phyloP scores from a whole-genome alignment of 305 asterid genomes.

The Solanum hybrid region DNA sequence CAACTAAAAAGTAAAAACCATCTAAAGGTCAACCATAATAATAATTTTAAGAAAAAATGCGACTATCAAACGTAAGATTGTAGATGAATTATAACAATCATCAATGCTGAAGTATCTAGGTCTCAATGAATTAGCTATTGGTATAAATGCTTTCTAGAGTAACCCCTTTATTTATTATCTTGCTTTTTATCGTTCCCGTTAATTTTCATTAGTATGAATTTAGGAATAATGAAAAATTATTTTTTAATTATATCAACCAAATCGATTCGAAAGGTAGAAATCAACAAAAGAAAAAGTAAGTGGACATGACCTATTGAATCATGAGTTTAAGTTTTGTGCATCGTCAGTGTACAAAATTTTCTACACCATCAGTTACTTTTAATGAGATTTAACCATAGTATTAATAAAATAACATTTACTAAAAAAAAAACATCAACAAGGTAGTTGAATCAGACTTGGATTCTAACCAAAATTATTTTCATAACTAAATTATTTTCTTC shows the following conservation, averaged over 20 bases:
- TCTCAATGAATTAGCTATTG: neutral
- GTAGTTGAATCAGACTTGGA: too few relatives aligned
- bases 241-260: neutral
- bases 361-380: too few relatives aligned
- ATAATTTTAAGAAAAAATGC: neutral
- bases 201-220: neutral
- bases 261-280: neutral
- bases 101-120: neutral
- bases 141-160: neutral
- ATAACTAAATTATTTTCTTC: too few relatives aligned
- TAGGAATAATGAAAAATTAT: too few relatives aligned
- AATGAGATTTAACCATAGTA: too few relatives aligned
- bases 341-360: too few relatives aligned
- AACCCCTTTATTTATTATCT: neutral
- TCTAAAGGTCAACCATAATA: neutral
- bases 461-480: too few relatives aligned
- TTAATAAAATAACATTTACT: too few relatives aligned
- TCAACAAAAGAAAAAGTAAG: neutral
- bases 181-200: neutral
- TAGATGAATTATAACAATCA: neutral
- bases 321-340: too few relatives aligned
- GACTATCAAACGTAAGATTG: neutral
- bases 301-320: neutral
- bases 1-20: neutral
- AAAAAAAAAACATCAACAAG: too few relatives aligned